Evolutionary conservation across 176 grass and related monocot species (phyloP), one percentile per base, ranked within the genome.

Genomic region (Secale cereale): DNA sequence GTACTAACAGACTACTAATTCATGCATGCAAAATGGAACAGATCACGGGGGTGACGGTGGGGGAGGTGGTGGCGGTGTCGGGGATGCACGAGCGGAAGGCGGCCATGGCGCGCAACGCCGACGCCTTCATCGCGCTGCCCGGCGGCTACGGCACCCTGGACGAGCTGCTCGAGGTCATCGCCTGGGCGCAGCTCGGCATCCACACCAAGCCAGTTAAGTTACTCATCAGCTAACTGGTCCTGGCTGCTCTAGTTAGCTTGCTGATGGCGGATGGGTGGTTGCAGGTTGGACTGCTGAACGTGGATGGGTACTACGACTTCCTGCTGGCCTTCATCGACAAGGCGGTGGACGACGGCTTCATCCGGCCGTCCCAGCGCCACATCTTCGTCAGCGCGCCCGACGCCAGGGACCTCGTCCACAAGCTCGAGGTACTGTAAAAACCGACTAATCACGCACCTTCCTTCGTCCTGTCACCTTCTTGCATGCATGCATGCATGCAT

Each of bases 31-130:
- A 52, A 52, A 7, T 19, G 48, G 48, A 52, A 52, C 75, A 94
- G 93, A 81, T 98, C 35, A 95, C 96, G 2, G 97, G 94, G 65
- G 93, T 91, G 86, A 96, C 91, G 39, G 87, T 94, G 16, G 97
- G 97, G 14, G 97, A 99, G 91, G 91, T 99, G 62, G 84, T 82
- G 32, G 88, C 88, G 8, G 97, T 99, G 79, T 65, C 78, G 6
- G 89, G 91, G 50, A 99, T 99, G 97, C 97, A 99, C 76, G 90
- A 99, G 82, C 89, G 97, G 23, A 99, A 99, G 91, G 97, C 97
- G 41, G 97, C 96, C 70, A 99, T 99, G 97, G 93, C 91, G 64
- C 88, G 91, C 54, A 83, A 74, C 59, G 92, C 93, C 5, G 93
- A 99, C 80, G 97, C 97, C 78, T 99, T 99, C 97, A 94, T 99